Evolutionary conservation across 1,139 yeast genomes (phyloP).

Genomic region (Blastobotrys persicus): DNA sequence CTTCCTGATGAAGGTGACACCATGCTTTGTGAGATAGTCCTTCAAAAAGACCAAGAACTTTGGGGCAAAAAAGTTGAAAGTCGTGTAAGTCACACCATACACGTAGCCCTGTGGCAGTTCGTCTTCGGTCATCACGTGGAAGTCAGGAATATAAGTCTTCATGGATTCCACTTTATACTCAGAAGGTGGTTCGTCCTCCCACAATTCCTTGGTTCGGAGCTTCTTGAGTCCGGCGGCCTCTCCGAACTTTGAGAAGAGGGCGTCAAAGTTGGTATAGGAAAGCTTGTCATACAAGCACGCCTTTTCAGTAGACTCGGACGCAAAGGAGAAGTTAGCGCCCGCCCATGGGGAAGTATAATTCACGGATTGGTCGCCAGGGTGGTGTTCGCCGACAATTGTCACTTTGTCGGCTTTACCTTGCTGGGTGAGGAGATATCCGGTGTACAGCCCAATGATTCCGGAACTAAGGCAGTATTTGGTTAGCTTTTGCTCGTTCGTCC

Average conservation of each 20-base stretch:
- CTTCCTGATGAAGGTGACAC: slow-evolving; percentile 51
- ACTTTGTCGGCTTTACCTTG: slow-evolving; percentile 49
- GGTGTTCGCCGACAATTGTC: slow-evolving; percentile 56
- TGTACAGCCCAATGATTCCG: slow-evolving; percentile 72
- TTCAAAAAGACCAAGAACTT: slow-evolving; percentile 49
- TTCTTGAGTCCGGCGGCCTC: slow-evolving; percentile 56
- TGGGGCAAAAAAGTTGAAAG: slow-evolving; percentile 72
- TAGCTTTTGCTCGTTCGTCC: background rate
- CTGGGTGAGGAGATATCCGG: slow-evolving; percentile 50
- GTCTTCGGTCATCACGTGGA: slow-evolving; percentile 23
- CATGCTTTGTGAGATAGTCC: slow-evolving; percentile 43
- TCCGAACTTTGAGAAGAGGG: slow-evolving; percentile 50
- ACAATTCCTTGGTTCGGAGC: slow-evolving; percentile 55
- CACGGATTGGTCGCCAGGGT: slow-evolving; percentile 73
- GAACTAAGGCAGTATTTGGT: slow-evolving; percentile 40
- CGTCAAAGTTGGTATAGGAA: slow-evolving; percentile 50
- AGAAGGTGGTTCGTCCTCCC: slow-evolving; percentile 52
- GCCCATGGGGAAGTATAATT: slow-evolving; percentile 79
- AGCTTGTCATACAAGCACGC: slow-evolving; percentile 53
- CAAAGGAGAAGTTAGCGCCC: slow-evolving; percentile 57
- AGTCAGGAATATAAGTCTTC: slow-evolving; percentile 47
- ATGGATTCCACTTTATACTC: slow-evolving; percentile 46
- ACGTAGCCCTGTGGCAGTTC: slow-evolving; percentile 49
- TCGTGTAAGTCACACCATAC: slow-evolving; percentile 53
- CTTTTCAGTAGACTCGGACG: slow-evolving; percentile 55